Conservation (phyloP, 352 stramenopile species). For the Pythium volutum region DNA sequence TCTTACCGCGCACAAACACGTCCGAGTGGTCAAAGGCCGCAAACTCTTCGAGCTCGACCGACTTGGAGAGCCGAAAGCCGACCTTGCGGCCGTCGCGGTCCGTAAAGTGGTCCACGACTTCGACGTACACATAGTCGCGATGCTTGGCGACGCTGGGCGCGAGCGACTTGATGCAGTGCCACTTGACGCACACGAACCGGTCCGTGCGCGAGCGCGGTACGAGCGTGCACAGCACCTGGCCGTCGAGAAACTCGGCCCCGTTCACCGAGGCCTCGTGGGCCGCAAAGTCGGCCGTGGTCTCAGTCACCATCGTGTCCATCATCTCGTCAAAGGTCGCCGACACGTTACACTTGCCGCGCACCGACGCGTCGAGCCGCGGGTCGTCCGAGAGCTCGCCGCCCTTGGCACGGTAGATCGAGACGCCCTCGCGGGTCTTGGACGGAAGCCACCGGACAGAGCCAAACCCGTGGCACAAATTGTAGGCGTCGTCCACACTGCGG, state of each 20-base stretch:
- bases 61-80: slow-evolving; percentile 74
- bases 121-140: slow-evolving; percentile 81
- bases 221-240: slow-evolving; percentile 70
- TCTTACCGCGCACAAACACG: slow-evolving; percentile 69
- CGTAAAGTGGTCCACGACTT: slow-evolving; percentile 78
- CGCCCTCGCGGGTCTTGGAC: slow-evolving; percentile 56
- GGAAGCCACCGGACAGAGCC: slow-evolving; percentile 70
- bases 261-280: slow-evolving; percentile 63
- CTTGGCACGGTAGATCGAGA: slow-evolving; percentile 67
- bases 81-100: slow-evolving; percentile 57
- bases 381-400: slow-evolving; percentile 46
- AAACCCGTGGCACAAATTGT: slow-evolving; percentile 78
- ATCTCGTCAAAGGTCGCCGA: slow-evolving; percentile 74
- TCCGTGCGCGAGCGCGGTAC: slow-evolving; percentile 57
- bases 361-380: slow-evolving; percentile 57
- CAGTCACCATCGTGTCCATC: slow-evolving; percentile 73
- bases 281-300: slow-evolving; percentile 62
- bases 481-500: slow-evolving; percentile 72
- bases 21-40: slow-evolving; percentile 43
- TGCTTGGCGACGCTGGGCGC: slow-evolving; percentile 73
- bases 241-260: slow-evolving; percentile 73
- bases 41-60: slow-evolving; percentile 61
- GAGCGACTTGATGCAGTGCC: slow-evolving; percentile 71
- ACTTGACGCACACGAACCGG: slow-evolving; percentile 81
- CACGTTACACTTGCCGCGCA: slow-evolving; percentile 71